Conservation (phyloP, 75 land plant species). For the Picea glauca region DNA sequence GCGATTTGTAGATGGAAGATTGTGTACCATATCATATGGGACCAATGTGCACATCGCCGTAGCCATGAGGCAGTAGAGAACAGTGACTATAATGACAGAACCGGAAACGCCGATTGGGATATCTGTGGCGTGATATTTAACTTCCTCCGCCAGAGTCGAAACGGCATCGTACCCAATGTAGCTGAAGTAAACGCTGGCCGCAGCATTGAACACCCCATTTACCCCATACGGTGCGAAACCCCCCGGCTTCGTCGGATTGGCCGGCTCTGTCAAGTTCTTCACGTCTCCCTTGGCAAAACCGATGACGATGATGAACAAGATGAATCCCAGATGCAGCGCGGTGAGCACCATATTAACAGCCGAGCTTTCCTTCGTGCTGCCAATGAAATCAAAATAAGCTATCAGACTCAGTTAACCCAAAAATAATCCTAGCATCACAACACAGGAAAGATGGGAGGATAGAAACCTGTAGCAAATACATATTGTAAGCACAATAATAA, state of each 20-base stretch:
- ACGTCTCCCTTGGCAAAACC: constrained; percentile 77
- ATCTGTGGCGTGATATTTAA: constrained; percentile 53
- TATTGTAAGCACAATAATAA: constrained; percentile 60
- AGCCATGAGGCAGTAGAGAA: constrained; percentile 88
- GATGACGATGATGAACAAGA: constrained; percentile 62
- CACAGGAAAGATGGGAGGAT: not conserved
- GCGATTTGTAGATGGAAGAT: not conserved
- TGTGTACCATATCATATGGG: constrained; percentile 74
- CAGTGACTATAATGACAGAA: constrained; percentile 75
- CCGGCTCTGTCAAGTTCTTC: constrained; percentile 55
- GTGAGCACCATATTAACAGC: constrained; percentile 78
- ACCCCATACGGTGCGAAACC: constrained; percentile 86
- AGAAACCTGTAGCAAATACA: constrained; percentile 75
- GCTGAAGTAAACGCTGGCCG: constrained; percentile 86
- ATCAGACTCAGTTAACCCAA: not conserved
- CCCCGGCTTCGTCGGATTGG: constrained; percentile 27
- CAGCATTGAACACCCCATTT: constrained; percentile 77
- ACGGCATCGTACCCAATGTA: constrained; percentile 97
- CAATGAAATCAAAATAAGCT: not conserved
- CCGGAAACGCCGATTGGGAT: constrained; percentile 93
- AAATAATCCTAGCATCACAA: not conserved
- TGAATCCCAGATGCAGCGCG: constrained; percentile 62
- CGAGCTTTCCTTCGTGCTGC: constrained; percentile 85
- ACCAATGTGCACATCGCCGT: constrained; percentile 72
- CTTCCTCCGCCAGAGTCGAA: constrained; percentile 94